Percentiles rank a stretch among this genome's conserved stretches.
phyloP scores from a whole-genome alignment of 768 basidiomycete genomes.

The Mrakia blollopis region DNA sequence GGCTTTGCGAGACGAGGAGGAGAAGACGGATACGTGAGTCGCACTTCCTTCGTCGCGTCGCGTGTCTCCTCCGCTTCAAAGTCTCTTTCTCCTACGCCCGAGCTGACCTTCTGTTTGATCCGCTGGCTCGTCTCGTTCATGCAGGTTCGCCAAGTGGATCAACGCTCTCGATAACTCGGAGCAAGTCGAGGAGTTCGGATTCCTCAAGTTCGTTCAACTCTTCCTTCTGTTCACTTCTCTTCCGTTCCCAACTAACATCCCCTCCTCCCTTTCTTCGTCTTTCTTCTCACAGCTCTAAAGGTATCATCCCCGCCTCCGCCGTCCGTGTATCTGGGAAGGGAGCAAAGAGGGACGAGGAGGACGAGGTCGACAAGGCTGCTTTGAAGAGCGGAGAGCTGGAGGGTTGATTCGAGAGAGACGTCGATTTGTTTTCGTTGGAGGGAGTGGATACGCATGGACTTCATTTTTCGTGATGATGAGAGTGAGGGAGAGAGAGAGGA shows the following conservation, averaged over 20 bases:
- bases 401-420: conserved; percentile 4
- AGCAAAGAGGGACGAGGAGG: conserved; percentile 26
- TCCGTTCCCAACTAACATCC: neutral
- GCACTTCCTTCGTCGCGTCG: neutral
- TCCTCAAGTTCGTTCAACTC: conserved; percentile 11
- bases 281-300: conserved; percentile 62
- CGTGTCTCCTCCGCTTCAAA: neutral
- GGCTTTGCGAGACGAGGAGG: conserved; percentile 78
- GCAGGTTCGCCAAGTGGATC: conserved; percentile 42
- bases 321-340: conserved; percentile 56
- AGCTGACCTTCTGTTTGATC: neutral
- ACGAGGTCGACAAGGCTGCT: conserved; percentile 24
- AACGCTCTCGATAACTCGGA: conserved; percentile 38
- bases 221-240: neutral
- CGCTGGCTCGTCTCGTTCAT: neutral
- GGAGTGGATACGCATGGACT: no score
- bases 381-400: conserved; percentile 31
- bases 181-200: conserved; percentile 55
- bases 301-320: conserved; percentile 65
- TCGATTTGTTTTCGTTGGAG: no score
- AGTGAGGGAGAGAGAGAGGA: no score
- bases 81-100: no score
- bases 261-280: neutral
- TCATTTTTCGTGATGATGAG: no score
- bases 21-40: conserved; percentile 67